Conservation (phyloP, 202 grass and related monocot genomes). For the Thinopyrum obtusiflorum region DNA sequence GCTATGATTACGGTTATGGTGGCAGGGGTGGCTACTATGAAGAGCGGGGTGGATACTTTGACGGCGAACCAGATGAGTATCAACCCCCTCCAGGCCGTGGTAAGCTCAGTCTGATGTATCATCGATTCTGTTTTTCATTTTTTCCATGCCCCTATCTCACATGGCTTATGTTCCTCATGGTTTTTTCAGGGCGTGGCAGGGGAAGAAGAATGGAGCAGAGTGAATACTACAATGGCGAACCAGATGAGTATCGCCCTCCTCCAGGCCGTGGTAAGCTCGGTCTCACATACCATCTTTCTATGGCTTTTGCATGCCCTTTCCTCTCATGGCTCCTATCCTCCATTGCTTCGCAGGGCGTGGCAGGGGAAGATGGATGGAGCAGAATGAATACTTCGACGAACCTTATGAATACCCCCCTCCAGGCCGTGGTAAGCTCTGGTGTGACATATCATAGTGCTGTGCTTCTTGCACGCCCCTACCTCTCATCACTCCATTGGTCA, state of each 20-base stretch:
- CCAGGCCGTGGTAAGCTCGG: slow-evolving; percentile 44
- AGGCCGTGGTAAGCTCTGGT: slow-evolving; percentile 36
- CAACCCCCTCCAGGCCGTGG: slow-evolving; percentile 43
- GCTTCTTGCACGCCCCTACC: neutral
- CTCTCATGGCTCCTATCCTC: neutral
- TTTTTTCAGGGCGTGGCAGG: slow-evolving; percentile 25
- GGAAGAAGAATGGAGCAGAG: slow-evolving; percentile 37
- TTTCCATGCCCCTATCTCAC: neutral
- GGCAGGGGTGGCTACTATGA: slow-evolving; percentile 42
- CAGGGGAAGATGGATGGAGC: slow-evolving; percentile 34
- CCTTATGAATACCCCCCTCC: slow-evolving; percentile 33
- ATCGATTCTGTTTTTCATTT: neutral
- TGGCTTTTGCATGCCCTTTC: neutral
- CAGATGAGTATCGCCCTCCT: slow-evolving; percentile 37
- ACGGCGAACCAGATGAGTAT: slow-evolving; percentile 44
- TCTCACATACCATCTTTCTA: neutral
- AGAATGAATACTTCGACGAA: slow-evolving; percentile 55
- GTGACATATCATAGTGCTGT: neutral
- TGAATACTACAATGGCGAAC: slow-evolving; percentile 50
- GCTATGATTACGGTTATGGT: slow-evolving; percentile 51
- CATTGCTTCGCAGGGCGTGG: slow-evolving; percentile 19
- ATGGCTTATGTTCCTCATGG: neutral
- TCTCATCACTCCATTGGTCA: neutral
- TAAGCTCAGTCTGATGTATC: slow-evolving; percentile 10
- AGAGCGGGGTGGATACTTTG: slow-evolving; percentile 60